A percentile compares a stretch with the other conserved stretches of the same genome.
These are phyloP conservation scores for Linderniella brevidens DNA, from an alignment of 257 asterid species.

Conservation along the genomic window DNA sequence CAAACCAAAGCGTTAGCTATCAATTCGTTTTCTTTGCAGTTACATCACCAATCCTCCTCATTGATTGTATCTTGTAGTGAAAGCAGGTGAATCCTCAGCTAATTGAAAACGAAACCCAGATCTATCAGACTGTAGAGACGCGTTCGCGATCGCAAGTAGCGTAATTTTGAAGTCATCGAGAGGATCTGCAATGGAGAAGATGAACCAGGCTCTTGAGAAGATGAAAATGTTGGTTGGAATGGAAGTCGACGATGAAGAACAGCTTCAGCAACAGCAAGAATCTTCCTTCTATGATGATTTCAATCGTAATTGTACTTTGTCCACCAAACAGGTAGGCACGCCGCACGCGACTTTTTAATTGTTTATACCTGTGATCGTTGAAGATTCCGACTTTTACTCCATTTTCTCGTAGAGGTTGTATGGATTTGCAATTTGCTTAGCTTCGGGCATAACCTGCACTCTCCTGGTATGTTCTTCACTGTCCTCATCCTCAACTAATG, in stretches of 20 bases:
- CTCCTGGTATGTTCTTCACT: conserved; percentile 41
- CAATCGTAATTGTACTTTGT: conserved; percentile 74
- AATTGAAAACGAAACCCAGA: no score
- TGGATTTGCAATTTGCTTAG: conserved; percentile 83
- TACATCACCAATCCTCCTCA: no score
- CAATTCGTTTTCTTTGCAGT: no score
- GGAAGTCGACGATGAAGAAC: conserved; percentile 79
- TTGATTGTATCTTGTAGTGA: no score
- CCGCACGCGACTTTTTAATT: not conserved
- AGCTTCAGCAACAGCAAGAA: conserved; percentile 32
- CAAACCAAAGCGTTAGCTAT: conserved; percentile 2
- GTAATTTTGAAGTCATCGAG: no score
- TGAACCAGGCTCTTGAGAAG: conserved; percentile 80
- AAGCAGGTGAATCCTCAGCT: no score
- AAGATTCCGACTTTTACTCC: conserved; percentile 4
- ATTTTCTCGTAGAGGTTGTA: conserved; percentile 53
- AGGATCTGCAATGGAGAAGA: conserved; percentile 84
- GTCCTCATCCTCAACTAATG: not conserved
- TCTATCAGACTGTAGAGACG: no score
- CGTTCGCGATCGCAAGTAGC: no score
- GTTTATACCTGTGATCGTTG: conserved; percentile 4
- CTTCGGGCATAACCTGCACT: conserved; percentile 81
- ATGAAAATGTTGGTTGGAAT: conserved; percentile 96
- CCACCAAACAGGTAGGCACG: conserved; percentile 67
- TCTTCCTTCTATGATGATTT: conserved; percentile 69